These are phyloP conservation scores for Dovyalis caffra DNA, from an alignment of 345 rosid species.

Conservation along the genomic window DNA sequence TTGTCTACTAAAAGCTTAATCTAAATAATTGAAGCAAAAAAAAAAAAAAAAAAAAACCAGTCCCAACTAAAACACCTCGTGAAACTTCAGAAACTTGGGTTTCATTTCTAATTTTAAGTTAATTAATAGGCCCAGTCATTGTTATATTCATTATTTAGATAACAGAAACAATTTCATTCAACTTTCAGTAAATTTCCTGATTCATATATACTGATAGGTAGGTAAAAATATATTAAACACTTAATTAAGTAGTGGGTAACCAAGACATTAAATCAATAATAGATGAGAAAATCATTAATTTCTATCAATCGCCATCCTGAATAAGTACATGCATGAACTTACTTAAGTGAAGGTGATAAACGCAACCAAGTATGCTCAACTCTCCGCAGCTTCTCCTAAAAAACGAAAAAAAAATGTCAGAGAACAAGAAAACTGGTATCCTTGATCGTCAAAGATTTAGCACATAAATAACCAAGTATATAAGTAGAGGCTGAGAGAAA, in stretches of 20 bases:
- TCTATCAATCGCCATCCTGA: background rate
- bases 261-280: background rate
- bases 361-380: conserved; percentile 11
- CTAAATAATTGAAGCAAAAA: background rate
- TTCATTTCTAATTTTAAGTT: background rate
- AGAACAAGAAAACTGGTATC: background rate
- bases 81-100: background rate
- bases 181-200: background rate
- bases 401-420: background rate
- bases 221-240: background rate
- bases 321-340: background rate
- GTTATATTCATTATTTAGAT: background rate
- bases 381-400: conserved; percentile 18
- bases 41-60: too few relatives aligned
- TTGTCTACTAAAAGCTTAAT: background rate
- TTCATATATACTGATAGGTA: background rate
- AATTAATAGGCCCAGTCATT: background rate
- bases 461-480: background rate
- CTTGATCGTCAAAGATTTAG: background rate
- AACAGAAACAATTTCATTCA: background rate
- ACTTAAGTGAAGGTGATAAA: conserved; percentile 11
- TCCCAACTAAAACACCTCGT: background rate
- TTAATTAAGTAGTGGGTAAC: background rate
- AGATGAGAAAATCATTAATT: background rate
- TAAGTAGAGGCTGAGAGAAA: background rate